Conservation (phyloP, 2,329 filamentous ascomycete genomes). For the Cyphellophora europaea region DNA sequence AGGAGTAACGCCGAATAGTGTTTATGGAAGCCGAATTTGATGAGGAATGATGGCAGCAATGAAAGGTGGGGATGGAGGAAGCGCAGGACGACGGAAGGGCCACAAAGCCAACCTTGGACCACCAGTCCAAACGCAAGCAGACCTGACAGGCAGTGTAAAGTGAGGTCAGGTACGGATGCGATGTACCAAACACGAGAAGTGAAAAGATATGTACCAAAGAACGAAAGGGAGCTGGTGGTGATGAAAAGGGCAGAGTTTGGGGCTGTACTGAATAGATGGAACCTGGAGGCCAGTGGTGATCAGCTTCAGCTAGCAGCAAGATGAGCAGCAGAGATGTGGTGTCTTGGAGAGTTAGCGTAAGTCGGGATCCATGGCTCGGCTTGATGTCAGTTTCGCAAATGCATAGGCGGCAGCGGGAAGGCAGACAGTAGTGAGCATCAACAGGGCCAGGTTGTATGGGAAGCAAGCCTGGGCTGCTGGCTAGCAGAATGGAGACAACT, state of each 20-base stretch:
- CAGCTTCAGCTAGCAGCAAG: no score
- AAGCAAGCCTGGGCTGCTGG: background rate
- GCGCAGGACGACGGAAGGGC: slow-evolving; percentile 6
- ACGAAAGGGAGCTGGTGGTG: no score
- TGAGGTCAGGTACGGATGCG: no score
- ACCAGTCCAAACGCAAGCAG: slow-evolving; percentile 4
- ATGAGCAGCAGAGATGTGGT: no score
- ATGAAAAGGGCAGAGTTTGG: no score
- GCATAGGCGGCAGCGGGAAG: background rate
- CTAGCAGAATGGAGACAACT: background rate
- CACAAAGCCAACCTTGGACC: slow-evolving; percentile 9
- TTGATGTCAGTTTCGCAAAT: slow-evolving; percentile 1
- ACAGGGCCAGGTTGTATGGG: background rate
- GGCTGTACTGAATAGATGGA: no score
- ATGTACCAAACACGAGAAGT: no score
- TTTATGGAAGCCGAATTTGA: slow-evolving; percentile 8
- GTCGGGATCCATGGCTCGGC: background rate
- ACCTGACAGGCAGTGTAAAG: no score
- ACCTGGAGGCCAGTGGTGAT: no score
- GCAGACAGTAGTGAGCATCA: slow-evolving; percentile 1
- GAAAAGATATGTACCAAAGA: no score
- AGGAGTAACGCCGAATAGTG: background rate
- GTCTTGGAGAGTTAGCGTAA: background rate
- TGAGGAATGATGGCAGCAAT: slow-evolving; percentile 14
- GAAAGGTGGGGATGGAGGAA: slow-evolving; percentile 9